Percentiles rank a stretch among this genome's conserved stretches.
These are phyloP conservation scores for Termitomyces sp. DNA, from an alignment of 768 basidiomycete genomes.

Conservation along the genomic window DNA sequence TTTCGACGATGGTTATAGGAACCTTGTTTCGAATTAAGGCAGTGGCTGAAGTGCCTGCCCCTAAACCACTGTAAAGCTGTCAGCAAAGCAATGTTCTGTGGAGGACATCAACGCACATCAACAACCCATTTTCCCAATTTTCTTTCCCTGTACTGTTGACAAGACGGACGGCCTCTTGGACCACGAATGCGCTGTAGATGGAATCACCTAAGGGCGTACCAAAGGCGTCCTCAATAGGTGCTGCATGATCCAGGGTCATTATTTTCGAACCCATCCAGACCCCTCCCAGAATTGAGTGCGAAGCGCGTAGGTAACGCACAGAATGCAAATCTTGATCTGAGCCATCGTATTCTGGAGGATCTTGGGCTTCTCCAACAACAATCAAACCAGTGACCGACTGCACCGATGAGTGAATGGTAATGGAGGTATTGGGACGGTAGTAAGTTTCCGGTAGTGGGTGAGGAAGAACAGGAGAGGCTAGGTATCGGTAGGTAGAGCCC, in stretches of 20 bases:
- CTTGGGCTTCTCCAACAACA: conserved; percentile 69
- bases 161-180: conserved; percentile 83
- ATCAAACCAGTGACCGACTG: conserved; percentile 78
- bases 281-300: conserved; percentile 64
- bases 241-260: conserved; percentile 33
- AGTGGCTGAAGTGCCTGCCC: conserved; percentile 76
- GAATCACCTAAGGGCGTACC: conserved; percentile 64
- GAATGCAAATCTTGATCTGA: conserved; percentile 37
- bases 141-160: conserved; percentile 42
- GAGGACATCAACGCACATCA: conserved; percentile 52
- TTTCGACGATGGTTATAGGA: conserved; percentile 81
- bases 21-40: conserved; percentile 68
- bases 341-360: conserved; percentile 26
- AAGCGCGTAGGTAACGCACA: conserved; percentile 55
- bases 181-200: conserved; percentile 76
- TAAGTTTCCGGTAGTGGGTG: conserved; percentile 48
- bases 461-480: conserved; percentile 54
- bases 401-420: conserved; percentile 63
- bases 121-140: conserved; percentile 47
- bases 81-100: conserved; percentile 4
- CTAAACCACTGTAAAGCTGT: conserved; percentile 64
- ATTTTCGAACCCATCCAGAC: conserved; percentile 69
- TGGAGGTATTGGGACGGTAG: conserved; percentile 43
- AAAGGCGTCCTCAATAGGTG: conserved; percentile 43
- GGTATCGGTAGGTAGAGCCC: conserved; percentile 26